Evolutionary conservation across 75 land plant genomes (phyloP).

Genomic region (Sequoiadendron giganteum): DNA sequence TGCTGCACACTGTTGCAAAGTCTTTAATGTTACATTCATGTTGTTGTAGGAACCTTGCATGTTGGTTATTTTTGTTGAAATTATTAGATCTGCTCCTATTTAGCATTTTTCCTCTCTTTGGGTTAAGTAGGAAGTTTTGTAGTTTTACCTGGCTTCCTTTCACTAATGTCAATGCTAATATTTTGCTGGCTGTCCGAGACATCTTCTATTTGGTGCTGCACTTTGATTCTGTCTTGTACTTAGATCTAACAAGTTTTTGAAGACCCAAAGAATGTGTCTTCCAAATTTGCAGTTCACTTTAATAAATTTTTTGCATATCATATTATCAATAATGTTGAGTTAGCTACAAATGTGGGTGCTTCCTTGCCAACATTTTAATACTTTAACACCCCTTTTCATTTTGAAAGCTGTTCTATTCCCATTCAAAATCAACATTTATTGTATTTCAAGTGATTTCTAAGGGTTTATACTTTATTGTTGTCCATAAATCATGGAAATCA

Average conservation of each 20-base stretch:
- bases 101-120: too few relatives aligned
- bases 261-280: neutral
- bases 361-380: neutral
- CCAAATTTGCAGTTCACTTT: neutral
- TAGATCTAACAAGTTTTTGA: neutral
- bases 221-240: neutral
- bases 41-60: too few relatives aligned
- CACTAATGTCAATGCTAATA: neutral
- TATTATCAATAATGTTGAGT: neutral
- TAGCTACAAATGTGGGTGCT: neutral
- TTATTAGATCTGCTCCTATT: too few relatives aligned
- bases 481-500: too few relatives aligned
- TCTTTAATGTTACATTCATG: too few relatives aligned
- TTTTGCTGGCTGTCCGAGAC: neutral
- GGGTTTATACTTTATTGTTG: too few relatives aligned
- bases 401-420: neutral
- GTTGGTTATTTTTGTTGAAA: too few relatives aligned
- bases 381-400: neutral
- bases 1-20: too few relatives aligned
- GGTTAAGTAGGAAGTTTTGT: too few relatives aligned
- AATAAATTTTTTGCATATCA: neutral
- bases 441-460: too few relatives aligned
- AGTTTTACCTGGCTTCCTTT: too few relatives aligned
- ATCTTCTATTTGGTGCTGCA: neutral
- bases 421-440: neutral